phyloP scores from a whole-genome alignment of 805 yeast species.

The Yamadazyma sp. region DNA sequence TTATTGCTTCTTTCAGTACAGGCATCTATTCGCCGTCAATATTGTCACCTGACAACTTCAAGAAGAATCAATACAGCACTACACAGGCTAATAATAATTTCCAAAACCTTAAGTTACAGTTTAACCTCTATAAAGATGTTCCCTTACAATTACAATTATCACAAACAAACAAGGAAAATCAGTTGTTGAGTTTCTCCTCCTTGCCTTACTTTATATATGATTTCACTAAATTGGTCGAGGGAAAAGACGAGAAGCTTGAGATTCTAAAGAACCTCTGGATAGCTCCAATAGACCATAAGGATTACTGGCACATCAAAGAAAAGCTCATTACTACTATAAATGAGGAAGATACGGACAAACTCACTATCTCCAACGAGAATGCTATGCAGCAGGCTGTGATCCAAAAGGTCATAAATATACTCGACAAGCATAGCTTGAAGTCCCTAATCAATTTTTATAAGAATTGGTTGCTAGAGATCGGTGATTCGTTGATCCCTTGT shows the following conservation, averaged over 20 bases:
- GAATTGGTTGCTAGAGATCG: conserved; percentile 41
- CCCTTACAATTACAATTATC: conserved; percentile 33
- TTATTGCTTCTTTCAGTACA: conserved; percentile 28
- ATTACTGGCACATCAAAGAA: conserved; percentile 37
- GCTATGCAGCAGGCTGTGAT: conserved; percentile 24
- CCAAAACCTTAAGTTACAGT: conserved; percentile 38
- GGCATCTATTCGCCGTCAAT: conserved; percentile 42
- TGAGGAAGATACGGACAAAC: conserved; percentile 13
- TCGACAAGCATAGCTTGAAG: conserved; percentile 9
- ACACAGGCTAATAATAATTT: conserved; percentile 31
- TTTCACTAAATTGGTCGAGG: conserved; percentile 22
- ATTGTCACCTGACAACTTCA: conserved; percentile 28
- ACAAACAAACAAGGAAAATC: conserved; percentile 14
- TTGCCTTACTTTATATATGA: conserved; percentile 32
- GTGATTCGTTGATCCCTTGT: conserved; percentile 44
- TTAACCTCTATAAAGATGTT: conserved; percentile 41
- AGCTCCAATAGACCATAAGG: conserved; percentile 30
- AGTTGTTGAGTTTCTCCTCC: conserved; percentile 27
- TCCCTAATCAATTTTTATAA: conserved; percentile 32
- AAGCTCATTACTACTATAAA: conserved; percentile 24
- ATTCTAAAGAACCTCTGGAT: conserved; percentile 23
- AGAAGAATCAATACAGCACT: conserved; percentile 22
- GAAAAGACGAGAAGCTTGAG: conserved; percentile 5
- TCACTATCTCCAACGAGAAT: conserved; percentile 18
- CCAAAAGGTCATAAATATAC: conserved; percentile 16